A percentile compares a stretch with the other conserved stretches of the same genome.
Evolutionary conservation across 768 basidiomycete genomes (phyloP).

Genomic region (Mycena amicta): DNA sequence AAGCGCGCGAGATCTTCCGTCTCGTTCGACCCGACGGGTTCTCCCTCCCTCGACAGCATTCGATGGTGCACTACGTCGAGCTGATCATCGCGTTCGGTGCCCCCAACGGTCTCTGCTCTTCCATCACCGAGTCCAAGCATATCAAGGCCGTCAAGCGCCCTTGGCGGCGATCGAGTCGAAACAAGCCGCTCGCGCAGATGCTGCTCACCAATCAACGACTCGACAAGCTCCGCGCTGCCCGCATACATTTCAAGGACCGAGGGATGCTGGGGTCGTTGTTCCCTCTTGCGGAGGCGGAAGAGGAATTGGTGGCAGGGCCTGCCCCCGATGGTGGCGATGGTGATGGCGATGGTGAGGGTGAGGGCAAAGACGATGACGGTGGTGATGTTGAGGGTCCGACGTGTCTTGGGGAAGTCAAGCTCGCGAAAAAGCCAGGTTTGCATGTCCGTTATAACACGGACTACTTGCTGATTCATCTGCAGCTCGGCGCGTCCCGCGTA

Average conservation of each 20-base stretch:
- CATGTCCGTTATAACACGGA: too few relatives aligned
- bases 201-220: constrained; percentile 15
- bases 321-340: too few relatives aligned
- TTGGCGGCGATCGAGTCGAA: constrained; percentile 19
- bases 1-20: constrained; percentile 20
- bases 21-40: constrained; percentile 12
- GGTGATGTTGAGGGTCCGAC: too few relatives aligned
- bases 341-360: too few relatives aligned
- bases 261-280: constrained; percentile 11
- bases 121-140: constrained; percentile 24
- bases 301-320: too few relatives aligned
- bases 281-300: too few relatives aligned
- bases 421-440: too few relatives aligned
- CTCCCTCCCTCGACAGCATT: constrained; percentile 30
- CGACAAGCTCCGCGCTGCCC: constrained; percentile 3
- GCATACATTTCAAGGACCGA: constrained; percentile 1
- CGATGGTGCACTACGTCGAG: constrained; percentile 25
- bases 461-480: too few relatives aligned
- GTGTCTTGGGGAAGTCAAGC: too few relatives aligned
- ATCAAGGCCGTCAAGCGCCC: constrained; percentile 23
- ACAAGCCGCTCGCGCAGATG: constrained; percentile 21
- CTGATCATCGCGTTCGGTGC: constrained; percentile 25
- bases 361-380: too few relatives aligned
- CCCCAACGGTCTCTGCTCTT: constrained; percentile 24
- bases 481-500: too few relatives aligned